Percentiles rank a stretch among this genome's conserved stretches.
These are phyloP conservation scores for Eremochloa ophiuroides DNA, from an alignment of 176 grass and related monocot species.

Conservation along the genomic window DNA sequence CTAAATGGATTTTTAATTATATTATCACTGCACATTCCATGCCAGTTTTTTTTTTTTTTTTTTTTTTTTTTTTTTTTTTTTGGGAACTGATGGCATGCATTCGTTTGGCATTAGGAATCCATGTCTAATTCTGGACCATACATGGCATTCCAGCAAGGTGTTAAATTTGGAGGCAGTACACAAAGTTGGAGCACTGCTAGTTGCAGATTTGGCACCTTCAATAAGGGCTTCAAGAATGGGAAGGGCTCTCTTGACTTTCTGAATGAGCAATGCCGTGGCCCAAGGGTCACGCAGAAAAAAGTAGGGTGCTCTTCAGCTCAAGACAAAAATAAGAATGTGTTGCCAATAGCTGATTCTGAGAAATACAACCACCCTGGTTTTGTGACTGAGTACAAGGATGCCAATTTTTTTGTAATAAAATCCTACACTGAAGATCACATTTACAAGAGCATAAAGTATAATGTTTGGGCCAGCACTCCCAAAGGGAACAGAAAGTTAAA, in stretches of 20 bases:
- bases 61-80: conserved; percentile 6
- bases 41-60: conserved; percentile 5
- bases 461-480: conserved; percentile 42
- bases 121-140: conserved; percentile 23
- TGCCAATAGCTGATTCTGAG: background rate
- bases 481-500: conserved; percentile 43
- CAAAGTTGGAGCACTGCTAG: background rate
- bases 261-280: conserved; percentile 30
- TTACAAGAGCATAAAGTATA: conserved; percentile 46
- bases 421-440: conserved; percentile 46
- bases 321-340: conserved; percentile 4
- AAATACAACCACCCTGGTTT: conserved; percentile 39
- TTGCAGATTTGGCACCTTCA: conserved; percentile 8
- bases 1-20: background rate
- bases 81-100: background rate
- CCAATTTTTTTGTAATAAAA: conserved; percentile 47
- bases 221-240: conserved; percentile 27
- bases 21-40: background rate
- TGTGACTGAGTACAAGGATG: conserved; percentile 29
- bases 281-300: conserved; percentile 32
- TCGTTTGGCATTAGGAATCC: conserved; percentile 23
- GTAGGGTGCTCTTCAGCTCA: conserved; percentile 8
- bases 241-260: conserved; percentile 33
- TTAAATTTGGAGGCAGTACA: conserved; percentile 1
- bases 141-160: background rate